A percentile compares a stretch with the other conserved stretches of the same genome.
phyloP scores from a whole-genome alignment of 1,284 basidiomycete genomes.

The Chalciporus sp. region DNA sequence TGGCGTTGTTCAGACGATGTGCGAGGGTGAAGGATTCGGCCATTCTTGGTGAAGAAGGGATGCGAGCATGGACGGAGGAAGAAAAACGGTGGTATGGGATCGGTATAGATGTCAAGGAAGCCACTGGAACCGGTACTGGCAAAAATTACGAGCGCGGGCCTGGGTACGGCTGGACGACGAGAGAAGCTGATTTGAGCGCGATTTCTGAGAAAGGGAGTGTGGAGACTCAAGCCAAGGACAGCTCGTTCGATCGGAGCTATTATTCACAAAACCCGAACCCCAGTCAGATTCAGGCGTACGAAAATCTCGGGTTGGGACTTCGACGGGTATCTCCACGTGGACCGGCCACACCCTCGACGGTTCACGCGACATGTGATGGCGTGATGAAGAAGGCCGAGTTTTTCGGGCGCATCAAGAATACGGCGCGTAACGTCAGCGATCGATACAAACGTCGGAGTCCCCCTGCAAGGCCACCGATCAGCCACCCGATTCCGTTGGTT shows the following conservation, averaged over 20 bases:
- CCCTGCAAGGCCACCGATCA: constrained; percentile 49
- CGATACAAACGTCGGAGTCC: constrained; percentile 46
- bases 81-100: constrained; percentile 72
- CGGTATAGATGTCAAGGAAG: constrained; percentile 38
- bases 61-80: constrained; percentile 55
- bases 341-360: constrained; percentile 29
- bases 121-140: background rate
- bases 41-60: constrained; percentile 57
- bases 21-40: constrained; percentile 60
- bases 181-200: constrained; percentile 33
- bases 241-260: constrained; percentile 29
- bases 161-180: constrained; percentile 35
- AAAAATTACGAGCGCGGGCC: constrained; percentile 16
- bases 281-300: constrained; percentile 29
- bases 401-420: constrained; percentile 56
- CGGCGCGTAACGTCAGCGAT: constrained; percentile 68
- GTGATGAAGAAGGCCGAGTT: constrained; percentile 72
- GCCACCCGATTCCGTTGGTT: constrained; percentile 49
- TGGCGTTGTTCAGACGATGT: constrained; percentile 58
- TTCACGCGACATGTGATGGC: constrained; percentile 40
- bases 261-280: constrained; percentile 20
- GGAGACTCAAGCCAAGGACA: constrained; percentile 26
- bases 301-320: constrained; percentile 50
- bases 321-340: constrained; percentile 41
- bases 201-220: constrained; percentile 31